A percentile compares a stretch with the other conserved stretches of the same genome.
These are phyloP conservation scores for Amanita muscaria DNA, from an alignment of 768 basidiomycete genomes.

Conservation along the genomic window DNA sequence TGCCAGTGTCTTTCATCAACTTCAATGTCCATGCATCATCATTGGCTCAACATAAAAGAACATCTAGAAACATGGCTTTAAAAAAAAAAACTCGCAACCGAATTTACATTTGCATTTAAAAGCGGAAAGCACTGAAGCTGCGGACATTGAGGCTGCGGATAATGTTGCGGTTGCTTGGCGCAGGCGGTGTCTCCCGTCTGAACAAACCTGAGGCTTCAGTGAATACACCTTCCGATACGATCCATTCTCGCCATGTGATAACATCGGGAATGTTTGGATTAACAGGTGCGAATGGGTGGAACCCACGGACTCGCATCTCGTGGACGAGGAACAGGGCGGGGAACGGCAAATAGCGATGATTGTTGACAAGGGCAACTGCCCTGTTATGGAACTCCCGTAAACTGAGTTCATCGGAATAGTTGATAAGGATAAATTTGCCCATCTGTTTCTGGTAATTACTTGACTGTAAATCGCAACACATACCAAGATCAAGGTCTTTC, in stretches of 20 bases:
- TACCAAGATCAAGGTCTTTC: slow-evolving; percentile 58
- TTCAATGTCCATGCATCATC: no score
- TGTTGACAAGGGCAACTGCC: slow-evolving; percentile 22
- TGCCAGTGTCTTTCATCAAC: no score
- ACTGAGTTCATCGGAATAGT: slow-evolving; percentile 15
- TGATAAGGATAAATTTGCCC: slow-evolving; percentile 21
- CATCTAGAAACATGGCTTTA: no score
- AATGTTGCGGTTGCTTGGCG: no score
- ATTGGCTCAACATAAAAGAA: no score
- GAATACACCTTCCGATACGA: slow-evolving; percentile 6
- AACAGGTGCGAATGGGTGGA: slow-evolving; percentile 21
- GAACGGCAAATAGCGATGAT: slow-evolving; percentile 14
- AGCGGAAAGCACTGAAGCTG: no score
- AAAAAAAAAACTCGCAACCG: no score
- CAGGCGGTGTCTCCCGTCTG: no score
- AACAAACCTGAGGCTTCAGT: slow-evolving; percentile 12
- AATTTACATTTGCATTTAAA: no score
- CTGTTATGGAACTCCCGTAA: slow-evolving; percentile 23
- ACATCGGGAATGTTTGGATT: slow-evolving; percentile 10
- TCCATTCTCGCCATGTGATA: slow-evolving; percentile 1
- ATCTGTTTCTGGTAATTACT: slow-evolving; percentile 13
- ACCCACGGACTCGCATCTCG: slow-evolving; percentile 27
- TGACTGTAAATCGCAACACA: neutral
- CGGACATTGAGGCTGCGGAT: no score
- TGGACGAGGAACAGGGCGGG: slow-evolving; percentile 26